phyloP scores from a whole-genome alignment of 306 rosid species.

The Sophora flavescens region DNA sequence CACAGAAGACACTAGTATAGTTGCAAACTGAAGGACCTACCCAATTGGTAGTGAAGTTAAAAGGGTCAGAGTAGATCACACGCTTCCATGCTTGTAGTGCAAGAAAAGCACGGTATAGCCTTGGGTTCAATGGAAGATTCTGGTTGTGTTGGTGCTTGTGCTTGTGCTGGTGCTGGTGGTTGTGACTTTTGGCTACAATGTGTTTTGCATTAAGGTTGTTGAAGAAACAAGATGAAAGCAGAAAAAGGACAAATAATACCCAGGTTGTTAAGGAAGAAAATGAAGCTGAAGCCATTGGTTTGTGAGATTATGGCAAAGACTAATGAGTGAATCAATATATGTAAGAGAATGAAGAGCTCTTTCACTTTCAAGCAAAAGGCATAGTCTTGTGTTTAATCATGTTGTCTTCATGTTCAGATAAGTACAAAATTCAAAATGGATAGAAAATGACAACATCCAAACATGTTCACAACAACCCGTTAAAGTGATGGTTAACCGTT shows the following conservation, averaged over 20 bases:
- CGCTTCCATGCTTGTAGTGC: slow-evolving; percentile 91
- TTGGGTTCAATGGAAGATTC: slow-evolving; percentile 51
- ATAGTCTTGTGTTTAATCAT: slow-evolving; percentile 69
- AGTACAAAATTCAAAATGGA: slow-evolving; percentile 43
- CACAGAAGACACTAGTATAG: slow-evolving; percentile 76
- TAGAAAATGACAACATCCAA: slow-evolving; percentile 48
- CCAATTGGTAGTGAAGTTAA: slow-evolving; percentile 77
- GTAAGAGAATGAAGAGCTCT: slow-evolving; percentile 40
- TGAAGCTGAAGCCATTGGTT: slow-evolving; percentile 64
- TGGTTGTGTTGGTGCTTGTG: slow-evolving; percentile 37
- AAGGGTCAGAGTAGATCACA: slow-evolving; percentile 84
- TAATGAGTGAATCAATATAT: slow-evolving; percentile 51
- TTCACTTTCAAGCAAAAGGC: slow-evolving; percentile 42
- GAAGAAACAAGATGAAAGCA: slow-evolving; percentile 55
- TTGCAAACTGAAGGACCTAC: slow-evolving; percentile 81
- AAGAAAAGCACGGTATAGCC: slow-evolving; percentile 73
- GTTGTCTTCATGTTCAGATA: slow-evolving; percentile 45
- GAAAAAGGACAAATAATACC: slow-evolving; percentile 50
- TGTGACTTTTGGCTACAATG: slow-evolving; percentile 37
- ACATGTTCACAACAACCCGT: slow-evolving; percentile 54
- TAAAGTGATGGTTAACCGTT: slow-evolving; percentile 79
- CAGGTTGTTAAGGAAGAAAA: slow-evolving; percentile 43
- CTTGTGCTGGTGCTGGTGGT: slow-evolving; percentile 30
- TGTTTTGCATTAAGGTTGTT: slow-evolving; percentile 65
- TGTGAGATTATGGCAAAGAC: slow-evolving; percentile 42